Evolutionary conservation across 139 green algal genomes (phyloP), one percentile per base, ranked within the genome.

Genomic region (Spirogloea muscicola): DNA sequence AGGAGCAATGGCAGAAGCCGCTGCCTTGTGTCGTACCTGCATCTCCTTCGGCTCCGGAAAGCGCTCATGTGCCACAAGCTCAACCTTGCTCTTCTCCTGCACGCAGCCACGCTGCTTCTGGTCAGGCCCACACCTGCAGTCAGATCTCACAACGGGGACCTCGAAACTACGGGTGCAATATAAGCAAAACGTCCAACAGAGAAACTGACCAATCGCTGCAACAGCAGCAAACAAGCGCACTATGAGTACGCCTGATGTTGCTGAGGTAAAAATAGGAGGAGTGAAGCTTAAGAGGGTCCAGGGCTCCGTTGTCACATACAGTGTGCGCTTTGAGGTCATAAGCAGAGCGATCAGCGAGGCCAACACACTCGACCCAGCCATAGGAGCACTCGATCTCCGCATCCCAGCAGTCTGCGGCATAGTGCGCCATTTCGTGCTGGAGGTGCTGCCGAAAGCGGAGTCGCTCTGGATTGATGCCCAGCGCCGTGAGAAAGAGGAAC

Each of bases 291-390:
- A n/a, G n/a, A n/a, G n/a, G n/a, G n/a, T n/a, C n/a, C n/a, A n/a
- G n/a, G n/a, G n/a, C n/a, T n/a, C n/a, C n/a, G n/a, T n/a, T n/a
- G n/a, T 10, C 29, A 67, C 52, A 25, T 41, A 77, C 70, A 9
- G 64, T 61, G 70, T 87, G 82, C 29, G 77, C 84, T 38, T 81
- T 89, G 31, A 99, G 84, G 84, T 99, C 94, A 70, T 89, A 99
- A 0, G 94, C 94, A 4, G 84, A 91, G 36, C 94, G 87, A 83
- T 99, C 94, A 5, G 94, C 95, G 57, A 99, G 87, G 4, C 94
- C 94, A 2, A 91, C 94, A 76, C 94, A 99, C 87, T 99, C 94
- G 31, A 98, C 84, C 94, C 94, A 99, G 51, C 94, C 94, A 75
- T 98, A 98, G 37, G 82, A 89, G 74, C 87, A 94, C 74, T 98